Base-by-base conservation (phyloP, 495 filamentous ascomycete species). In the Podospora anserina region DNA sequence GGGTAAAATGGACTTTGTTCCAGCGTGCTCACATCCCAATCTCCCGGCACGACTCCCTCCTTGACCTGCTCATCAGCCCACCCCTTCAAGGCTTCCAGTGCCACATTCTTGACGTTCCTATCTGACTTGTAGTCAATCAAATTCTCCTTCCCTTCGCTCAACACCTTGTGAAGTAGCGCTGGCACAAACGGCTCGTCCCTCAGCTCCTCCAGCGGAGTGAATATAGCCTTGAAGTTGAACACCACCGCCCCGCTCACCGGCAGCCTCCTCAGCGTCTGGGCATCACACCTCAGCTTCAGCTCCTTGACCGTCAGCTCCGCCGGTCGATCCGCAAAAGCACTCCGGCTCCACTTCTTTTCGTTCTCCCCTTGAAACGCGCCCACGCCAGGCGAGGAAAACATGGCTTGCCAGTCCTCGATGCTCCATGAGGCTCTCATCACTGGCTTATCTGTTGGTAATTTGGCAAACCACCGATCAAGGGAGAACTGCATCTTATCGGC, bases 171-270 rank as follows among this genome's bases (percentile, higher is more conserved):
- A 26, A 93, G 44, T 27, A 97, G 76, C 18, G 83, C 83, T 0
- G 93, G 93, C 2, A 97, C 79, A 55, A 88, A 89, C 20, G 90
- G 86, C 73, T 97, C 93, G 60, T 91, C 85, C 0, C 88, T 80
- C 68, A 97, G 88, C 71, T 91, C 88, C 19, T 81, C 74, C 0
- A 97, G 76, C 0, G 90, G 90, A 2, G 92, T 95, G 79, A 97
- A 97, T 0, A 96, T 76, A 0, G 89, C 93, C 75, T 95, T 97
- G 86, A 94, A 97, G 75, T 97, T 97, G 79, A 97, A 97, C 2
- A 92, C 85, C 9, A 97, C 79, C 0, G 84, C 88, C 0, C 85
- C 91, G 0, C 89, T 91, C 4, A 97, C 78, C 2, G 93, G 93
- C 0, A 97, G 81, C 28, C 93, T 86, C 15, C 93, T 88, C 19